Percentiles rank a stretch among this genome's conserved stretches.
These are phyloP conservation scores for Helotiales sp. DNA, from an alignment of 2,329 filamentous ascomycete species.

Conservation along the genomic window DNA sequence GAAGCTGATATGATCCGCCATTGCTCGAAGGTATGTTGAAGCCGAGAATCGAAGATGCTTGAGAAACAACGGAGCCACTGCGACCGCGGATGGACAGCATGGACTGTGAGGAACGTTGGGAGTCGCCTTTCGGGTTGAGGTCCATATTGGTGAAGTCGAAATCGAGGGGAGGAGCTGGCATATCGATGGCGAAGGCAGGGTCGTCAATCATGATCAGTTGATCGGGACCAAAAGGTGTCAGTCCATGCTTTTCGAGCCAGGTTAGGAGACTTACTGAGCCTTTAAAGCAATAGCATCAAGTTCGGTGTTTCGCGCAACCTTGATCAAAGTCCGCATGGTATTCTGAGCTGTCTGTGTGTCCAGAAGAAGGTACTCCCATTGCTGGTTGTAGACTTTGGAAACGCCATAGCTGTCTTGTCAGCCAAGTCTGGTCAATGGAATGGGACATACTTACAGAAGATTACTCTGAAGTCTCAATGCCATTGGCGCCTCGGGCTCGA, in stretches of 20 bases:
- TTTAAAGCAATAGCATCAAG: constrained; percentile 75
- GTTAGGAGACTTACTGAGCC: constrained; percentile 61
- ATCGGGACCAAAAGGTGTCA: constrained; percentile 60
- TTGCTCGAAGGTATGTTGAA: constrained; percentile 55
- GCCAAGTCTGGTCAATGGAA: neutral
- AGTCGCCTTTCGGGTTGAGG: constrained; percentile 25
- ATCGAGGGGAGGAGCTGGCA: constrained; percentile 64
- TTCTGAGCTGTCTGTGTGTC: constrained; percentile 79
- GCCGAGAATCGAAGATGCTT: constrained; percentile 46
- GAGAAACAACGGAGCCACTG: constrained; percentile 31
- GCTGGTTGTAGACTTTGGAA: constrained; percentile 82
- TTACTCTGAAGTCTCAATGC: constrained; percentile 89
- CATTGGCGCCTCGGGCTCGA: constrained; percentile 82
- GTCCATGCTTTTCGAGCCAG: neutral
- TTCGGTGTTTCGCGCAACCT: constrained; percentile 59
- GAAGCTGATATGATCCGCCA: constrained; percentile 42
- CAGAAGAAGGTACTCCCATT: constrained; percentile 82
- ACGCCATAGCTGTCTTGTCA: constrained; percentile 67
- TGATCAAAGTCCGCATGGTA: constrained; percentile 72
- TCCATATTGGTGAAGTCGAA: constrained; percentile 55
- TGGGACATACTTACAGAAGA: constrained; percentile 63
- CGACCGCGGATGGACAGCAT: constrained; percentile 42
- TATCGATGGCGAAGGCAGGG: constrained; percentile 75
- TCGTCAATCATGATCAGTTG: constrained; percentile 83
- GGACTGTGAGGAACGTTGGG: constrained; percentile 40